phyloP scores from a whole-genome alignment of 2,329 filamentous ascomycete species.

The Colletotrichum sp. region DNA sequence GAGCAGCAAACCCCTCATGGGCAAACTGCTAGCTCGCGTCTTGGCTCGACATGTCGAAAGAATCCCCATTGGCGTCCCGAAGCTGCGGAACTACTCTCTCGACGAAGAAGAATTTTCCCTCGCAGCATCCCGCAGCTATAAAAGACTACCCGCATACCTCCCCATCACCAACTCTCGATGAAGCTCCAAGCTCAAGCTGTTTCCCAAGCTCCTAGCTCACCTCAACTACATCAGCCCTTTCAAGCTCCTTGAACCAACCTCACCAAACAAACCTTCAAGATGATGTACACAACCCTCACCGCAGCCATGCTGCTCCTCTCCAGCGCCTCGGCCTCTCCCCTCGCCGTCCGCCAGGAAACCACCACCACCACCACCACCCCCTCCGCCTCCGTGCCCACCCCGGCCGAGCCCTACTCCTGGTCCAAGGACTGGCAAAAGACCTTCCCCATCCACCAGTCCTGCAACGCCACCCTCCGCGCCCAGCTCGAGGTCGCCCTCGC shows the following conservation, averaged over 20 bases:
- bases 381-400: slow-evolving; percentile 22
- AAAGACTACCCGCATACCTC: neutral
- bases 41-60: slow-evolving; percentile 1
- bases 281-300: slow-evolving; percentile 14
- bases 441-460: slow-evolving; percentile 66
- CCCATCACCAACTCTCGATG: neutral
- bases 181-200: neutral
- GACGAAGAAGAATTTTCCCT: neutral
- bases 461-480: slow-evolving; percentile 64
- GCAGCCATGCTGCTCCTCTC: slow-evolving; percentile 28
- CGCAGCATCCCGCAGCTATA: slow-evolving; percentile 11
- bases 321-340: slow-evolving; percentile 28
- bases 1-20: neutral
- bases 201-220: neutral
- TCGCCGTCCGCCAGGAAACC: slow-evolving; percentile 25
- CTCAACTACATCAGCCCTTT: neutral
- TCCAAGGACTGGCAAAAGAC: slow-evolving; percentile 33
- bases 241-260: neutral
- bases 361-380: slow-evolving; percentile 21
- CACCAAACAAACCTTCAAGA: neutral
- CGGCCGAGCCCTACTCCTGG: slow-evolving; percentile 33
- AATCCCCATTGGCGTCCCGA: neutral
- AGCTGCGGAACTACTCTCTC: neutral
- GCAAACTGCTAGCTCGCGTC: neutral
- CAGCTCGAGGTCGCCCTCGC: slow-evolving; percentile 62